Percentiles rank a stretch among this genome's conserved stretches.
These are phyloP conservation scores for Barnettozyma hawaiiensis DNA, from an alignment of 1,139 yeast species.

Conservation along the genomic window DNA sequence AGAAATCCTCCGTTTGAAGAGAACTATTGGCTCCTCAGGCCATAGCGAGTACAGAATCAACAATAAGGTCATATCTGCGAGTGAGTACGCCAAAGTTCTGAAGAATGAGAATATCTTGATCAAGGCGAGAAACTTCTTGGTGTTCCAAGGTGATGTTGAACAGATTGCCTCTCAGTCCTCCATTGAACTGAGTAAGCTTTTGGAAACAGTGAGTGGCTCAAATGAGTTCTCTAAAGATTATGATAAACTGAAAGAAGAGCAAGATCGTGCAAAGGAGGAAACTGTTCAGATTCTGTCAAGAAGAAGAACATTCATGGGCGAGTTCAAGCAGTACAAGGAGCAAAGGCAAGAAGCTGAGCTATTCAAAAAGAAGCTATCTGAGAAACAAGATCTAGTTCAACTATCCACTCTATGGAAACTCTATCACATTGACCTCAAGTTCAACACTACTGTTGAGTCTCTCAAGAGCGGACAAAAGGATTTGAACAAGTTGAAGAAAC, in stretches of 20 bases:
- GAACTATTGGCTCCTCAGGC: constrained; percentile 53
- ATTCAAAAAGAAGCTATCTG: constrained; percentile 53
- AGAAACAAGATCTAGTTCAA: constrained; percentile 43
- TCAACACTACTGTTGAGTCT: constrained; percentile 29
- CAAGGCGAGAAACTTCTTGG: constrained; percentile 86
- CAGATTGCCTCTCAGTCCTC: constrained; percentile 88
- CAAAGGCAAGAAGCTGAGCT: constrained; percentile 70
- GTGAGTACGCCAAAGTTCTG: constrained; percentile 59
- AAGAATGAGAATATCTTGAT: constrained; percentile 80
- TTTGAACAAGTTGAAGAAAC: constrained; percentile 30
- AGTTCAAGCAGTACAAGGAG: constrained; percentile 72
- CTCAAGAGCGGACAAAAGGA: constrained; percentile 29
- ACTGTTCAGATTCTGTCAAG: constrained; percentile 64
- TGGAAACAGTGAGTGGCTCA: constrained; percentile 86
- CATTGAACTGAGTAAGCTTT: constrained; percentile 59
- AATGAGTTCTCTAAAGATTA: constrained; percentile 61
- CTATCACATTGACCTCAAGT: constrained; percentile 56
- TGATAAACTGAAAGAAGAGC: constrained; percentile 59
- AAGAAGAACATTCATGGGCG: constrained; percentile 68
- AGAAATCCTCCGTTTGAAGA: constrained; percentile 44
- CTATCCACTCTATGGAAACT: constrained; percentile 58
- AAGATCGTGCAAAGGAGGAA: constrained; percentile 60
- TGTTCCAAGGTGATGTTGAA: constrained; percentile 96
- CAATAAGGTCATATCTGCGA: constrained; percentile 53
- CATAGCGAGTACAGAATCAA: constrained; percentile 67